Conservation (phyloP, 352 stramenopile genomes). For the Thalassiosira exigua region DNA sequence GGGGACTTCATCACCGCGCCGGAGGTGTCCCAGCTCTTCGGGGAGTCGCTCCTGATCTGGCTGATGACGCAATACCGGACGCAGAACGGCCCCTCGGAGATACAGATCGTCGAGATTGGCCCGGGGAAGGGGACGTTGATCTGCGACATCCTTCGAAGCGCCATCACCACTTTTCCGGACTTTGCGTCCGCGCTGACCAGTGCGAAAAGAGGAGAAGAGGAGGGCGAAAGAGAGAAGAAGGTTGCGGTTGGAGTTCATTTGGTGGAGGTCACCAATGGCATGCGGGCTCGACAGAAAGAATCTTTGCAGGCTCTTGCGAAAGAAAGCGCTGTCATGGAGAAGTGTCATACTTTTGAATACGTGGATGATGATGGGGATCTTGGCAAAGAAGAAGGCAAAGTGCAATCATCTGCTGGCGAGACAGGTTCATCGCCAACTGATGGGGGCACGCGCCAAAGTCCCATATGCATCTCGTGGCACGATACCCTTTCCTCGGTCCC, state of each 20-base stretch:
- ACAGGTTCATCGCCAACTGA: constrained; percentile 21
- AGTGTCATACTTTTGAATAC: constrained; percentile 56
- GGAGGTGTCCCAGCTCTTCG: constrained; percentile 86
- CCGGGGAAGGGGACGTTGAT: constrained; percentile 93
- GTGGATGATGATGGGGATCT: constrained; percentile 21
- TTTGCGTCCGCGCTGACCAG: constrained; percentile 73
- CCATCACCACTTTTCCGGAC: constrained; percentile 88
- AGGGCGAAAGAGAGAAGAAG: constrained; percentile 10
- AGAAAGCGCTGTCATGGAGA: constrained; percentile 51
- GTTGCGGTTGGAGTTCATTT: constrained; percentile 72
- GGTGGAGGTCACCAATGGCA: constrained; percentile 81
- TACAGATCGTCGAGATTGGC: constrained; percentile 84
- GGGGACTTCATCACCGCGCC: constrained; percentile 87
- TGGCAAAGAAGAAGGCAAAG: background rate
- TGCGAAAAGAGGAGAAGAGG: constrained; percentile 11
- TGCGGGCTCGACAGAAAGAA: constrained; percentile 91
- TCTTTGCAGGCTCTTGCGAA: constrained; percentile 75
- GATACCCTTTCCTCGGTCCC: constrained; percentile 70
- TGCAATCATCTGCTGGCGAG: no score
- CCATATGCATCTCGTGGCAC: constrained; percentile 83
- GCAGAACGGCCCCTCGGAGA: constrained; percentile 49
- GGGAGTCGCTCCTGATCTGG: constrained; percentile 85
- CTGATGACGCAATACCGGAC: constrained; percentile 78
- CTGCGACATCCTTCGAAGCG: constrained; percentile 90
- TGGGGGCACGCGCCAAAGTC: constrained; percentile 9